A percentile compares a stretch with the other conserved stretches of the same genome.
These are phyloP conservation scores for Wickerhamiella azyma DNA, from an alignment of 805 yeast species.

Conservation along the genomic window DNA sequence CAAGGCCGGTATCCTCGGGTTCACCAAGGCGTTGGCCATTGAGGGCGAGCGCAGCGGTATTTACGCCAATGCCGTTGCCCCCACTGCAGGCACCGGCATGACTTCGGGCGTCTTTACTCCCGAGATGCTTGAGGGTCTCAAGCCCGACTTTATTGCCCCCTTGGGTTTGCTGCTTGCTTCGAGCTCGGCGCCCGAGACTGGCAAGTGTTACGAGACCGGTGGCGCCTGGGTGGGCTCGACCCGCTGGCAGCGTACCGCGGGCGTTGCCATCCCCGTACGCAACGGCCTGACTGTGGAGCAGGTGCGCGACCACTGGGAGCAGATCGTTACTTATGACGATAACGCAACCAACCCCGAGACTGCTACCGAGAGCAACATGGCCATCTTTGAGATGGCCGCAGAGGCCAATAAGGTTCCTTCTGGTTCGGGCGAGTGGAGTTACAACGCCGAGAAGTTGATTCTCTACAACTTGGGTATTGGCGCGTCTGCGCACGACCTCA, in stretches of 20 bases:
- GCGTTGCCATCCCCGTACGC: constrained; percentile 40
- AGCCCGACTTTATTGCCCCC: constrained; percentile 85
- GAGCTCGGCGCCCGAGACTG: constrained; percentile 58
- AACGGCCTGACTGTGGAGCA: constrained; percentile 49
- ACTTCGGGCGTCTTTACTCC: constrained; percentile 74
- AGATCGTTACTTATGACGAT: constrained; percentile 49
- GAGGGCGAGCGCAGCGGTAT: constrained; percentile 78
- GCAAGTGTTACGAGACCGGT: constrained; percentile 82
- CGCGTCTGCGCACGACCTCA: constrained; percentile 60
- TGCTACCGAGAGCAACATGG: constrained; percentile 68
- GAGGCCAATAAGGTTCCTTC: constrained; percentile 33
- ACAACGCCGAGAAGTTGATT: constrained; percentile 56
- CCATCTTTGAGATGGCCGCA: constrained; percentile 40
- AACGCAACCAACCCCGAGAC: constrained; percentile 42
- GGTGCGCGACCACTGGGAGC: constrained; percentile 51
- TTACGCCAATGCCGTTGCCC: constrained; percentile 74
- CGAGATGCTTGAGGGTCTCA: constrained; percentile 68
- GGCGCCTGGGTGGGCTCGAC: constrained; percentile 95
- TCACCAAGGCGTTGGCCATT: constrained; percentile 72
- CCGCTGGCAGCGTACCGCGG: constrained; percentile 88
- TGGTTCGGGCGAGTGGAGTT: constrained; percentile 39
- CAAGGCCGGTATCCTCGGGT: constrained; percentile 74
- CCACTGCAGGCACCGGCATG: constrained; percentile 98
- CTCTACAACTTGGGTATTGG: constrained; percentile 86
- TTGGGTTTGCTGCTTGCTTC: constrained; percentile 67